phyloP scores from a whole-genome alignment of 192 early-diverging fungal species.

The Coemansia sp. region DNA sequence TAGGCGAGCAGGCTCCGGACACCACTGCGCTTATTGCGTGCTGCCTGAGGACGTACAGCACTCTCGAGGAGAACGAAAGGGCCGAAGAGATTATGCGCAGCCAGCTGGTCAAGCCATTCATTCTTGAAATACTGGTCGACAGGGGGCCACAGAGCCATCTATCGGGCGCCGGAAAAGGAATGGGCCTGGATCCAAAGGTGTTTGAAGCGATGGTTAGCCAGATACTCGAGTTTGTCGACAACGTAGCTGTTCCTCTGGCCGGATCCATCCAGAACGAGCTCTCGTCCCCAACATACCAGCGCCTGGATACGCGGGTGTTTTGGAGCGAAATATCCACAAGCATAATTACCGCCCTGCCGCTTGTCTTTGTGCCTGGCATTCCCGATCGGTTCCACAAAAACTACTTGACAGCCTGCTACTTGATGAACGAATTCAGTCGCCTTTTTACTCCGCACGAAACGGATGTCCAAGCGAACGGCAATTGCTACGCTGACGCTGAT shows the following conservation, averaged over 20 bases:
- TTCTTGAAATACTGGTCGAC: conserved; percentile 7
- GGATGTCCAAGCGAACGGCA: neutral
- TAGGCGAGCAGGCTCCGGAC: neutral
- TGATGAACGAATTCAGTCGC: conserved; percentile 25
- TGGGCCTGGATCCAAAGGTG: conserved; percentile 31
- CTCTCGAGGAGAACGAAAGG: conserved; percentile 21
- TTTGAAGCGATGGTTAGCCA: conserved; percentile 21
- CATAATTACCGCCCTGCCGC: conserved; percentile 21
- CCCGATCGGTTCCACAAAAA: conserved; percentile 43
- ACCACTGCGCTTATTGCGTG: conserved; percentile 14
- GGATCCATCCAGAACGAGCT: conserved; percentile 13
- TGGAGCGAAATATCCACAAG: conserved; percentile 29
- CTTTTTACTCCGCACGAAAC: conserved; percentile 11
- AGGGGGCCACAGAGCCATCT: neutral
- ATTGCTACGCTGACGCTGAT: neutral
- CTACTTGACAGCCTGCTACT: conserved; percentile 19
- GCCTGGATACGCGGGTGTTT: conserved; percentile 28
- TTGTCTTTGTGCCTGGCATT: conserved; percentile 49
- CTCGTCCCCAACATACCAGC: conserved; percentile 4
- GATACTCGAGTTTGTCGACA: conserved; percentile 15
- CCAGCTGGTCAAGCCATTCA: conserved; percentile 24
- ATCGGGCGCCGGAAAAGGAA: conserved; percentile 26
- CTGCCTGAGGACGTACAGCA: conserved; percentile 35
- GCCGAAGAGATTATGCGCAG: conserved; percentile 26
- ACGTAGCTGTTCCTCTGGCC: conserved; percentile 16